These are phyloP conservation scores for Capronia epimyces DNA, from an alignment of 2,329 filamentous ascomycete species.

Conservation along the genomic window DNA sequence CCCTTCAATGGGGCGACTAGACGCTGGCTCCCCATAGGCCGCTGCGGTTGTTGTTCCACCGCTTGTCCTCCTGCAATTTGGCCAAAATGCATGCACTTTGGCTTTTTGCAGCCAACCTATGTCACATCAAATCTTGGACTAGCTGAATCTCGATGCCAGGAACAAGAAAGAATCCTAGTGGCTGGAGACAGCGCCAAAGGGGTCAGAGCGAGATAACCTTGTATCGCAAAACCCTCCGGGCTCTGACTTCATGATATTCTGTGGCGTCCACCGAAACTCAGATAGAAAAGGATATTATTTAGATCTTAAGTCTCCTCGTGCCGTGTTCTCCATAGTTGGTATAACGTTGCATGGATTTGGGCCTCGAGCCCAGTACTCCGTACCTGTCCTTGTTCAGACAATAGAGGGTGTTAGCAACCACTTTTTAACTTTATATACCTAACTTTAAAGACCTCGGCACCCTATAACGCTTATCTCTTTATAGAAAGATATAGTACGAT, in stretches of 20 bases:
- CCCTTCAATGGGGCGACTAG: not conserved
- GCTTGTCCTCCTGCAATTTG: constrained; percentile 15
- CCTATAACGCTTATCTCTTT: too few species aligned
- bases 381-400: too few species aligned
- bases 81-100: constrained; percentile 14
- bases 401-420: too few species aligned
- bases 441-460: too few species aligned
- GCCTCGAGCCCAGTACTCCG: too few species aligned
- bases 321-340: too few species aligned
- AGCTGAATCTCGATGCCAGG: not conserved
- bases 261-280: not conserved
- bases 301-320: too few species aligned
- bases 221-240: constrained; percentile 16
- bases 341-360: too few species aligned
- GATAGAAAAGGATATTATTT: too few species aligned
- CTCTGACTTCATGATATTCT: constrained; percentile 3
- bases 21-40: not conserved
- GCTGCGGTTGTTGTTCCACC: constrained; percentile 8
- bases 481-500: too few species aligned
- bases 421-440: too few species aligned
- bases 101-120: constrained; percentile 1
- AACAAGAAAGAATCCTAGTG: not conserved
- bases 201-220: constrained; percentile 9
- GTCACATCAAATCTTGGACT: not conserved
- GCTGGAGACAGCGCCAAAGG: not conserved